Evolutionary conservation across 2,329 filamentous ascomycete species (phyloP).

Genomic region (Thermothelomyces thermophilus): DNA sequence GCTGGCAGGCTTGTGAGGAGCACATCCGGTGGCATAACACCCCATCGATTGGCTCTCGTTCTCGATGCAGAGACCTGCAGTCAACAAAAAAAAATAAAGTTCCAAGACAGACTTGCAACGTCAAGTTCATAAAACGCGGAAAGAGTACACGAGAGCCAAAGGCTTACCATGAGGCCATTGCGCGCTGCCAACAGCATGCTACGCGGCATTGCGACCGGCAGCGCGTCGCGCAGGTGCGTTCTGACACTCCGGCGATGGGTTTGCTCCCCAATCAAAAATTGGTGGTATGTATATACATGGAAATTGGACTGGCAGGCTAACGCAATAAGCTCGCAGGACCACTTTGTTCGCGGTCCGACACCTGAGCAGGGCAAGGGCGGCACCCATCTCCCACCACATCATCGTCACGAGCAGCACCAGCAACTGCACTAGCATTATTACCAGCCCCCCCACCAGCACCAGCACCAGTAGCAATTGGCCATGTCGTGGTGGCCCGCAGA

Average conservation of each 20-base stretch:
- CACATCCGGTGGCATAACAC: too few species aligned
- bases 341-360: conserved; percentile 1
- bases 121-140: too few species aligned
- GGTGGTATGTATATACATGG: too few species aligned
- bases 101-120: neutral
- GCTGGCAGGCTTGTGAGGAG: too few species aligned
- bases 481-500: too few species aligned
- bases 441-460: too few species aligned
- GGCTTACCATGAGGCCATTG: conserved; percentile 20
- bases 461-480: too few species aligned
- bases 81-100: neutral
- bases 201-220: conserved; percentile 10
- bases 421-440: too few species aligned
- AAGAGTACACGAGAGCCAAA: neutral
- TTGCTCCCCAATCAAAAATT: neutral
- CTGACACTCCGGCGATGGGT: conserved; percentile 7
- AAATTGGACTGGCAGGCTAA: too few species aligned
- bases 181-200: conserved; percentile 19
- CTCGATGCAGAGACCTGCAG: neutral
- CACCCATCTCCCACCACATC: neutral
- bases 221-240: conserved; percentile 16
- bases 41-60: conserved; percentile 4
- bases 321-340: too few species aligned
- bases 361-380: neutral
- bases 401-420: neutral